Percentiles rank a stretch among this genome's conserved stretches.
phyloP scores from a whole-genome alignment of 2,329 filamentous ascomycete genomes.

The Zymoseptoria pseudotritici region DNA sequence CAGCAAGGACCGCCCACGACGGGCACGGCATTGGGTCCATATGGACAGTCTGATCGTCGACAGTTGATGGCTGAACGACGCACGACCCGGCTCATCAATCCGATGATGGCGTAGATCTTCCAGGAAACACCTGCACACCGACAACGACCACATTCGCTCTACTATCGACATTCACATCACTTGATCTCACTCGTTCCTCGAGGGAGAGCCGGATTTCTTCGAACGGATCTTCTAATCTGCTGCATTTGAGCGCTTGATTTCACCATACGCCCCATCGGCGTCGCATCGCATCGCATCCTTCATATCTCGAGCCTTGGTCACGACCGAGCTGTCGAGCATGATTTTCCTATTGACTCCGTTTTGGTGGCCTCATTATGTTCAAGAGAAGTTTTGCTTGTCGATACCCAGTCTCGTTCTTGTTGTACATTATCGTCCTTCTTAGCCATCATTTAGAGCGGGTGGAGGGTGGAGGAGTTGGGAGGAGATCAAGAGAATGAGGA shows the following conservation, averaged over 20 bases:
- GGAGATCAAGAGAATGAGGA: neutral
- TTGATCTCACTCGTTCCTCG: neutral
- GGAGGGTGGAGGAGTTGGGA: neutral
- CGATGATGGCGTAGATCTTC: slow-evolving; percentile 23
- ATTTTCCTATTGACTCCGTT: neutral
- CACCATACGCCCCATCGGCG: neutral
- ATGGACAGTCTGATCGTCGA: slow-evolving; percentile 12
- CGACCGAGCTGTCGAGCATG: neutral
- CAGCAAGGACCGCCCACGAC: slow-evolving; percentile 6
- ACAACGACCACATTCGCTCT: neutral
- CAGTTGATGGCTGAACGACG: slow-evolving; percentile 26
- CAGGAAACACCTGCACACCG: neutral
- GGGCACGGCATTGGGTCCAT: neutral
- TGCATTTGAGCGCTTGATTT: neutral
- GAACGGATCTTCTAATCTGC: neutral
- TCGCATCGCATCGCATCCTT: neutral
- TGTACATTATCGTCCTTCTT: neutral
- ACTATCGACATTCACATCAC: neutral
- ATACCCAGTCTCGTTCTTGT: neutral
- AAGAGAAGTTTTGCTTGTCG: neutral
- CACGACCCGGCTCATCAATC: slow-evolving; percentile 29
- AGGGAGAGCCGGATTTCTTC: neutral
- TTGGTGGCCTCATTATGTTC: neutral
- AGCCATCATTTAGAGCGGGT: neutral
- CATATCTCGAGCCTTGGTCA: neutral